These are phyloP conservation scores for Microdochium paspali DNA, from an alignment of 2,329 filamentous ascomycete species.

Conservation along the genomic window DNA sequence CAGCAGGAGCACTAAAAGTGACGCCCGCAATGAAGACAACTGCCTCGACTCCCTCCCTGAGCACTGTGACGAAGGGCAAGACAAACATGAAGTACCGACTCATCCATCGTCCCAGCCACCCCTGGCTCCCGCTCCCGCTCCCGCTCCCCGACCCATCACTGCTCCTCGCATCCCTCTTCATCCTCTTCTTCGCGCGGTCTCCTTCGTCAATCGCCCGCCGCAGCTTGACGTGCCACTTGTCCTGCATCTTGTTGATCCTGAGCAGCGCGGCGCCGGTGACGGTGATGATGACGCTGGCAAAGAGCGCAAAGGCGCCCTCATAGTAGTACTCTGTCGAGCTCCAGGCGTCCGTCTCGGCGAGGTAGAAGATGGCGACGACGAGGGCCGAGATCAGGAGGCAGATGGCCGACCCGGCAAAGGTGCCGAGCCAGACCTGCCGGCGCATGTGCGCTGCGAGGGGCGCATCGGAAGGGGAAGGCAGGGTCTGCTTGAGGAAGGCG, in stretches of 20 bases:
- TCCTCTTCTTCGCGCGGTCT: not conserved
- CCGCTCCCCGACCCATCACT: constrained; percentile 22
- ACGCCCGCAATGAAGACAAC: constrained; percentile 83
- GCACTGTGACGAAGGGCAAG: constrained; percentile 78
- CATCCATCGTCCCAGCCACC: constrained; percentile 49
- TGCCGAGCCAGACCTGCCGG: constrained; percentile 57
- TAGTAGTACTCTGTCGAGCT: constrained; percentile 63
- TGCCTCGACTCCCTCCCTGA: constrained; percentile 78
- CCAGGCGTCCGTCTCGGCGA: constrained; percentile 58
- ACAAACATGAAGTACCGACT: constrained; percentile 83
- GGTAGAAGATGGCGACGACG: constrained; percentile 67
- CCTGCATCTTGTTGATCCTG: constrained; percentile 72
- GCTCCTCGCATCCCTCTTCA: not conserved
- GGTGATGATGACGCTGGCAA: constrained; percentile 73
- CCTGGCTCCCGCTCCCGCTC: not conserved
- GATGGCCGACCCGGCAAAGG: constrained; percentile 50
- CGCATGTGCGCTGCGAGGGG: not conserved
- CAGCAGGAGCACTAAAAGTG: constrained; percentile 64
- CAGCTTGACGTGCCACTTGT: constrained; percentile 82
- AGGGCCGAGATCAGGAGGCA: constrained; percentile 56
- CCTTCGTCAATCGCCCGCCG: constrained; percentile 51
- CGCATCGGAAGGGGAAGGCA: constrained; percentile 20
- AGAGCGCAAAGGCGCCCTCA: constrained; percentile 68
- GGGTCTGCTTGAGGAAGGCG: constrained; percentile 74
- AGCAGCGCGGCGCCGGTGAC: constrained; percentile 73